These are phyloP conservation scores for Thielaviopsis cerberus DNA, from an alignment of 2,329 filamentous ascomycete genomes.

Conservation along the genomic window DNA sequence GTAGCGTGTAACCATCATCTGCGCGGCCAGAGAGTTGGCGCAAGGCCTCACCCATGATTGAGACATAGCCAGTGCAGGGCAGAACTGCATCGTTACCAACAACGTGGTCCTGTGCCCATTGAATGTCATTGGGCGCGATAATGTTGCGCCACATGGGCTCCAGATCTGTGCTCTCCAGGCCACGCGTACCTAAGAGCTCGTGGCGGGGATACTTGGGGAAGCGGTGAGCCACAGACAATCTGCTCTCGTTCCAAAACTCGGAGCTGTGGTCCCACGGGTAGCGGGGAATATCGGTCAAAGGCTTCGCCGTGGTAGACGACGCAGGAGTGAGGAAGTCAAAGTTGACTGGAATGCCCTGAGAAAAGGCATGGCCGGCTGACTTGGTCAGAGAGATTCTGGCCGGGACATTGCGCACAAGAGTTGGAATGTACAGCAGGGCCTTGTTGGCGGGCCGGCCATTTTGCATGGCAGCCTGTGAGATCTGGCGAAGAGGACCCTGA, in stretches of 20 bases:
- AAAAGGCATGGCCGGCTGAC: constrained; percentile 26
- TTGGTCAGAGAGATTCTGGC: constrained; percentile 27
- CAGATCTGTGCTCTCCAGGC: constrained; percentile 25
- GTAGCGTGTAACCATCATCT: constrained; percentile 16
- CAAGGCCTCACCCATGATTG: constrained; percentile 15
- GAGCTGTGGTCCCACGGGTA: constrained; percentile 30
- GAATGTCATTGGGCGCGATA: constrained; percentile 28
- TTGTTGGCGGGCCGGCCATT: constrained; percentile 18
- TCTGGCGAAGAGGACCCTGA: constrained; percentile 31
- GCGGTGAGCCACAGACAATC: constrained; percentile 24
- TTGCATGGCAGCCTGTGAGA: constrained; percentile 22
- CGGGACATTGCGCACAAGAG: constrained; percentile 33
- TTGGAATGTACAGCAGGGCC: constrained; percentile 25
- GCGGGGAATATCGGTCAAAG: constrained; percentile 25
- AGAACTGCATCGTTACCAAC: neutral
- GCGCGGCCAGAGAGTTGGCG: neutral
- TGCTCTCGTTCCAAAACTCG: constrained; percentile 30
- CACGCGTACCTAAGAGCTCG: constrained; percentile 28
- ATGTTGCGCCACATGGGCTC: constrained; percentile 32
- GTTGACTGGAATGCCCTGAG: constrained; percentile 28
- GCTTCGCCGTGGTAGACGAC: constrained; percentile 4
- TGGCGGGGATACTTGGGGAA: constrained; percentile 23
- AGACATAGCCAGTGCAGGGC: neutral
- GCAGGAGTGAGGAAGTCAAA: constrained; percentile 14
- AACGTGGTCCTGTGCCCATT: constrained; percentile 40